These are phyloP conservation scores for Penicillium canescens DNA, from an alignment of 495 filamentous ascomycete genomes.

Conservation along the genomic window DNA sequence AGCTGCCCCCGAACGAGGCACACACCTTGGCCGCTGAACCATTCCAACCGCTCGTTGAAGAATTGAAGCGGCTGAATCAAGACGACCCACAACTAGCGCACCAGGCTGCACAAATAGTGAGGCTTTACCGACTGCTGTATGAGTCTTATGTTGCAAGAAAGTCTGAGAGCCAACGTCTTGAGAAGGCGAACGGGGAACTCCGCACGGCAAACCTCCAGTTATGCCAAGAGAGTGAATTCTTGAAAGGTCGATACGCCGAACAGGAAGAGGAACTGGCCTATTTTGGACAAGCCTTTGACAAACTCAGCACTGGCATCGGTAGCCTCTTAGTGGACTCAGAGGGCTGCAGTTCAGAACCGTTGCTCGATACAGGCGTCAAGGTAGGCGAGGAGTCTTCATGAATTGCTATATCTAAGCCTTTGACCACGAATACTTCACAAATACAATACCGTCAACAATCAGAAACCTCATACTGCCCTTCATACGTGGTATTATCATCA, in stretches of 20 bases:
- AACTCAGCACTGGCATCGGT: background rate
- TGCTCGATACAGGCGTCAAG: background rate
- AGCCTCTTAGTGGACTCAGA: background rate
- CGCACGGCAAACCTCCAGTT: slow-evolving; percentile 1
- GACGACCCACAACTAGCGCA: slow-evolving; percentile 5
- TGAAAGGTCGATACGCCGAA: background rate
- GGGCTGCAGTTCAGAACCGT: background rate
- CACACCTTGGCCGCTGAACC: background rate
- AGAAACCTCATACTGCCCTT: no score
- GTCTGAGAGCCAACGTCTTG: slow-evolving; percentile 6
- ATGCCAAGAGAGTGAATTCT: background rate
- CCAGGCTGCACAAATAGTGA: slow-evolving; percentile 8
- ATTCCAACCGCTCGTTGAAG: slow-evolving; percentile 3
- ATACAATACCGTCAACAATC: no score
- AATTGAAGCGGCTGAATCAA: slow-evolving; percentile 1
- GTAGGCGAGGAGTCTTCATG: background rate
- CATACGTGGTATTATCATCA: no score
- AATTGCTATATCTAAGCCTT: background rate
- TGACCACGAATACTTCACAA: no score
- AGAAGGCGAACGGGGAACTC: slow-evolving; percentile 8
- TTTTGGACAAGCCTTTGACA: slow-evolving; percentile 4
- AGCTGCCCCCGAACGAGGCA: background rate
- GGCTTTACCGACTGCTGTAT: slow-evolving; percentile 10
- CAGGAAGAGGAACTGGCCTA: background rate
- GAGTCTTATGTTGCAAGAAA: slow-evolving; percentile 8